Conservation (phyloP, 106 monocot species). For the Narthecium ossifragum region DNA sequence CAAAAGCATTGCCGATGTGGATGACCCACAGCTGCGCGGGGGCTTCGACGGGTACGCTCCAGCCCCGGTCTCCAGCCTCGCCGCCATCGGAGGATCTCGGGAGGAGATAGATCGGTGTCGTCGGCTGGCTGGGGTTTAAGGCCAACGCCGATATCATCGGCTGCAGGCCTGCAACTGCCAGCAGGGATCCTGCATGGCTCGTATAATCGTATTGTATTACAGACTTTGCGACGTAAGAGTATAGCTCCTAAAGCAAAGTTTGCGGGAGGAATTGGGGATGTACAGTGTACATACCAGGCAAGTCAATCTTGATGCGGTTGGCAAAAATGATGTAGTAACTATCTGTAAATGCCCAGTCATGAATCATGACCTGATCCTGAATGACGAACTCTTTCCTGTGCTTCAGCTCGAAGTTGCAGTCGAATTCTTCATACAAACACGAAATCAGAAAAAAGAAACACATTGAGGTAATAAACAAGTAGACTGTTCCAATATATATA, state of each 20-base stretch:
- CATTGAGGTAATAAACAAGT: no score
- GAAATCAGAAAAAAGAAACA: no score
- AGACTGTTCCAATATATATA: no score
- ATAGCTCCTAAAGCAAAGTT: no score
- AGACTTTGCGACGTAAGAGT: no score
- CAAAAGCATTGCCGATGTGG: constrained; percentile 69
- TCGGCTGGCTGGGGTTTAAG: constrained; percentile 41
- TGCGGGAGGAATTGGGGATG: no score
- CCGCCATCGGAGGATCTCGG: constrained; percentile 39
- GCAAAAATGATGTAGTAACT: constrained; percentile 26
- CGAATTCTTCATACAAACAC: constrained; percentile 20
- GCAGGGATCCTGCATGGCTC: constrained; percentile 41
- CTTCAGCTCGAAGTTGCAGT: constrained; percentile 20
- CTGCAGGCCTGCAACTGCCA: constrained; percentile 47
- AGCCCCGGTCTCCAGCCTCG: constrained; percentile 20
- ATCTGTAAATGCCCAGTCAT: constrained; percentile 41
- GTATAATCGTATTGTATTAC: no score
- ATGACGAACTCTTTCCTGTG: constrained; percentile 21
- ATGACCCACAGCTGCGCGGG: constrained; percentile 59
- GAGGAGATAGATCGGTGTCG: constrained; percentile 66
- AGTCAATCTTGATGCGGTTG: constrained; percentile 32
- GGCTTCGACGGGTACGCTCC: constrained; percentile 57
- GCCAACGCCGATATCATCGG: constrained; percentile 81
- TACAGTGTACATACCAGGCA: constrained; percentile 23
- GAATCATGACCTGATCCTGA: constrained; percentile 33